Percentiles rank a stretch among this genome's conserved stretches.
phyloP scores from a whole-genome alignment of 106 monocot genomes.

The Gastrodia elata region DNA sequence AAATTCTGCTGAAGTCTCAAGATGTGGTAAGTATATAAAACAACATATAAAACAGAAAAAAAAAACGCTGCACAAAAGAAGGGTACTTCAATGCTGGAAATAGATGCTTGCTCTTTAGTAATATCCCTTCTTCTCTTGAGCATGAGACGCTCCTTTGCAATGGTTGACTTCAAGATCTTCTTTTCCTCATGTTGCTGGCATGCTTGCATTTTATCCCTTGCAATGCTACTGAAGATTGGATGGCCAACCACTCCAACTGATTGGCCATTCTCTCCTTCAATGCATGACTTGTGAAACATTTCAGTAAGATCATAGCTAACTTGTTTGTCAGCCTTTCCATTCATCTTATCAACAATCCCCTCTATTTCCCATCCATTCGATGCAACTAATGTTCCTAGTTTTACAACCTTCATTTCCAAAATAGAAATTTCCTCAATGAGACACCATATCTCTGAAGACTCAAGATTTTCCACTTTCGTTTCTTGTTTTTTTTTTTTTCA shows the following conservation, averaged over 20 bases:
- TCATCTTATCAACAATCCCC: not conserved
- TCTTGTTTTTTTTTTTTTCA: not conserved
- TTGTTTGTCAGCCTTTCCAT: not conserved
- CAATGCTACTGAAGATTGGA: not conserved
- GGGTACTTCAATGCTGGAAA: not conserved
- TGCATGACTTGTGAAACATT: not conserved
- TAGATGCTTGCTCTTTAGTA: not conserved
- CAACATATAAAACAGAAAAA: not conserved
- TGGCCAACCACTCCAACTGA: not conserved
- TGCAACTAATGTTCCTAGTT: constrained; percentile 1
- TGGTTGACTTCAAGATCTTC: not conserved
- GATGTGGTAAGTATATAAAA: not conserved
- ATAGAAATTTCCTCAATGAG: not conserved
- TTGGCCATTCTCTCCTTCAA: not conserved
- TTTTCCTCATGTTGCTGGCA: not conserved
- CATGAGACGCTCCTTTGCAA: not conserved
- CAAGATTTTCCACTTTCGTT: not conserved
- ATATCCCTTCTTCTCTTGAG: constrained; percentile 1
- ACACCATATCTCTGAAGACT: not conserved
- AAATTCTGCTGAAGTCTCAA: not conserved
- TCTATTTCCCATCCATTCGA: constrained; percentile 6
- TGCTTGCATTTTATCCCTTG: not conserved
- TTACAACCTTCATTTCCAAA: constrained; percentile 6
- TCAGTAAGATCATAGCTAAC: not conserved
- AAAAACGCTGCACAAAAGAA: not conserved